Evolutionary conservation across 306 rosid genomes (phyloP), one percentile per base, ranked within the genome.

Genomic region (Arachis stenosperma): DNA sequence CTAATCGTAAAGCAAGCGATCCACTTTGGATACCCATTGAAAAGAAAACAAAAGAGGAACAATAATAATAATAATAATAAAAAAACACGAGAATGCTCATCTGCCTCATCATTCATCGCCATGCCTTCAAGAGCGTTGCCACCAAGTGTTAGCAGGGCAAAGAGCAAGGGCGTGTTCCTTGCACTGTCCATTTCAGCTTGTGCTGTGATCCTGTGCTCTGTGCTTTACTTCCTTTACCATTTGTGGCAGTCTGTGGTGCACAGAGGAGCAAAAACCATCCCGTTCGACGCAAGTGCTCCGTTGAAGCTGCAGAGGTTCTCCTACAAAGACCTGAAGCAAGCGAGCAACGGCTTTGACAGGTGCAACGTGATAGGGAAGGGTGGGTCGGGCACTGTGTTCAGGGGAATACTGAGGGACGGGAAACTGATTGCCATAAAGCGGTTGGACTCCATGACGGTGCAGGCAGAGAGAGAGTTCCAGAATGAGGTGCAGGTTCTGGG

Each of bases 401-500:
- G 83, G 68, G 98, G 98, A 11, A 65, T 78, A n/a, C 87, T 94
- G 7, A 74, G 77, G 67, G 89, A 84, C 76, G 96, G 97, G 7
- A 89, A 88, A 70, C 77, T 79, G 48, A 89, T 94, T 67, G 97
- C 98, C 17, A 77, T 94, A 69, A 94, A 94, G 81, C 80, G 88
- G 9, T 65, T 94, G 55, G 94, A 91, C 70, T 57, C 96, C 4
- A 22, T 85, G 74, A 86, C 90, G 77, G 63, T 85, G 81, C 96
- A 94, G 79, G 54, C 86, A 27, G 97, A 94, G 79, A 72, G 88
- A 72, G 98, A 94, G 91, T 94, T 94, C 83, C 96, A 91, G 64
- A 94, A 89, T 66, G 98, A 94, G 88, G 69, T 94, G 79, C 96
- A 84, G 90, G 88, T 91, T 82, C 92, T 94, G 65, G 97, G 97